Evolutionary conservation across 805 yeast species (phyloP).

Genomic region (Brettanomyces nanus): DNA sequence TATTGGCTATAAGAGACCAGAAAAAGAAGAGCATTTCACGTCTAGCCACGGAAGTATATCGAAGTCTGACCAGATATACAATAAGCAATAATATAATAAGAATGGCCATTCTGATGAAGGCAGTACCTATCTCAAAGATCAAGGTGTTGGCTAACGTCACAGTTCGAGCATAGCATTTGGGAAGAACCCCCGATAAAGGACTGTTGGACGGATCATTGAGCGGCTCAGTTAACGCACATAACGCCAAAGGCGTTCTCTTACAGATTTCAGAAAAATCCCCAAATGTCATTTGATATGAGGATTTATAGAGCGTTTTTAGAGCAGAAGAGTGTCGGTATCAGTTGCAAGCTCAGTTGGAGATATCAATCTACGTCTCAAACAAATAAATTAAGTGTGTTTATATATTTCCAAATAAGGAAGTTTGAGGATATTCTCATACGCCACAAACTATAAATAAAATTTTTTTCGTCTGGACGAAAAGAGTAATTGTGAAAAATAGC

Average conservation of each 20-base stretch:
- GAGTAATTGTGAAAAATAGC: not conserved
- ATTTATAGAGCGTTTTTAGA: too few species aligned
- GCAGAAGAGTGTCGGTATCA: not conserved
- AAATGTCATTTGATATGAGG: conserved; percentile 39
- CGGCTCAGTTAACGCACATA: conserved; percentile 69
- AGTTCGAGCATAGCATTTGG: conserved; percentile 78
- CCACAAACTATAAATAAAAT: not conserved
- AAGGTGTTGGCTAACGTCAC: conserved; percentile 86
- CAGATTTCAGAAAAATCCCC: conserved; percentile 64
- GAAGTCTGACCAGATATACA: conserved; percentile 66
- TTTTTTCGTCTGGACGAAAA: not conserved
- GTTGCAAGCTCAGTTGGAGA: too few species aligned
- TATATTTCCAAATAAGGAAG: not conserved
- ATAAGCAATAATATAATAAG: conserved; percentile 59
- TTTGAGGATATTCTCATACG: not conserved
- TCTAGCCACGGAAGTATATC: conserved; percentile 93
- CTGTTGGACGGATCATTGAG: conserved; percentile 20
- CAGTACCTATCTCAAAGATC: conserved; percentile 82
- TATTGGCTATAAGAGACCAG: conserved; percentile 48
- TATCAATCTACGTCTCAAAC: not conserved
- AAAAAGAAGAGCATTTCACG: conserved; percentile 74
- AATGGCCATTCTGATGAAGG: conserved; percentile 75
- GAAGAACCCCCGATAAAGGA: conserved; percentile 52
- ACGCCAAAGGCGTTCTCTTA: conserved; percentile 60
- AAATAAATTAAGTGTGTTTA: not conserved